Conservation (phyloP, 306 rosid genomes). For the Rosa lucieae region DNA sequence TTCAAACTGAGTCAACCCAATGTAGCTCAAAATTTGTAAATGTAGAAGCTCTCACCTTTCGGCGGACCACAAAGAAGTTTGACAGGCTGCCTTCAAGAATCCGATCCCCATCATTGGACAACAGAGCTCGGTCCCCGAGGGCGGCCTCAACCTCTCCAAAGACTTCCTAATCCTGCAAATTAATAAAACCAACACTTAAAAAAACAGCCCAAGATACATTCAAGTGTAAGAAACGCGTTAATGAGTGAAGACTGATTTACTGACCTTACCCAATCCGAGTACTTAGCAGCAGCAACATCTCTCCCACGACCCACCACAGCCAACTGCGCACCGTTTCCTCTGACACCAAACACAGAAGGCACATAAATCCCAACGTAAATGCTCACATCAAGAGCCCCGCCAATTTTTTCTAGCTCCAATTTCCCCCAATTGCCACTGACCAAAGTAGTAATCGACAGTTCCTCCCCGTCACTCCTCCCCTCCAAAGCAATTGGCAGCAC, state of each 20-base stretch:
- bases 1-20: neutral
- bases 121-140: slow-evolving; percentile 76
- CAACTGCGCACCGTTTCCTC: slow-evolving; percentile 57
- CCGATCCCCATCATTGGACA: slow-evolving; percentile 73
- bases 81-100: slow-evolving; percentile 87
- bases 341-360: slow-evolving; percentile 53
- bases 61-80: slow-evolving; percentile 71
- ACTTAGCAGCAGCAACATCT: slow-evolving; percentile 73
- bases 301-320: slow-evolving; percentile 77
- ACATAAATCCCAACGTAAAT: slow-evolving; percentile 49
- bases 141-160: slow-evolving; percentile 82
- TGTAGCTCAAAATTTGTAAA: slow-evolving; percentile 7
- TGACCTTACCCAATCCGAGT: slow-evolving; percentile 90
- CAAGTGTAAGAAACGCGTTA: neutral
- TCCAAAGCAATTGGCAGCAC: slow-evolving; percentile 56
- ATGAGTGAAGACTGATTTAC: slow-evolving; percentile 4
- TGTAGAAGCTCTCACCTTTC: slow-evolving; percentile 52
- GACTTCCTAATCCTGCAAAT: slow-evolving; percentile 66
- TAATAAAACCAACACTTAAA: neutral
- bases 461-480: slow-evolving; percentile 51
- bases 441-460: slow-evolving; percentile 64
- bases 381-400: slow-evolving; percentile 45
- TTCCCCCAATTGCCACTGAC: slow-evolving; percentile 58
- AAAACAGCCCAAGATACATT: neutral
- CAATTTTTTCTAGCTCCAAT: slow-evolving; percentile 33